phyloP scores from a whole-genome alignment of 345 rosid species.

The Toxicodendron radicans region DNA sequence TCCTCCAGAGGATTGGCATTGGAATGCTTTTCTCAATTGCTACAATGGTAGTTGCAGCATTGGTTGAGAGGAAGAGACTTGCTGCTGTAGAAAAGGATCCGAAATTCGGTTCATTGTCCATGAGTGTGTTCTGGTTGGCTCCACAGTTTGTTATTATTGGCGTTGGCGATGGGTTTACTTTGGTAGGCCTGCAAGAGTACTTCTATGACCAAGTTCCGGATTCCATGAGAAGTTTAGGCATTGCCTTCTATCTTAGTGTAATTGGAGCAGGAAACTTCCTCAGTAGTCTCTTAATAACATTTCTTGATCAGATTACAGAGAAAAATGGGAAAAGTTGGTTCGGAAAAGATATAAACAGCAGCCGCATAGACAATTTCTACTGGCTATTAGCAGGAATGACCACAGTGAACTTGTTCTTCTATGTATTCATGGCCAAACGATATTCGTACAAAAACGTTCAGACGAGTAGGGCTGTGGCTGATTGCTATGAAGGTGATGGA shows the following conservation, averaged over 20 bases:
- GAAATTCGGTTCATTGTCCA: slow-evolving; percentile 43
- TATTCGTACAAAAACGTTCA: slow-evolving; percentile 81
- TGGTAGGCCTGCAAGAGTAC: slow-evolving; percentile 92
- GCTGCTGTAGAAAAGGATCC: slow-evolving; percentile 32
- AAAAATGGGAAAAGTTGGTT: slow-evolving; percentile 61
- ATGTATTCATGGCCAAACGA: slow-evolving; percentile 52
- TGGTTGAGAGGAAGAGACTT: slow-evolving; percentile 69
- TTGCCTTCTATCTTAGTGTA: slow-evolving; percentile 84
- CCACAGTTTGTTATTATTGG: slow-evolving; percentile 80
- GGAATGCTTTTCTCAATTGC: slow-evolving; percentile 75
- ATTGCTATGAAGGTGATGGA: slow-evolving; percentile 46
- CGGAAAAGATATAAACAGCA: slow-evolving; percentile 75
- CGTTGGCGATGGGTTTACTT: slow-evolving; percentile 69
- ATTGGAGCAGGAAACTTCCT: slow-evolving; percentile 74
- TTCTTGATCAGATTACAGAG: slow-evolving; percentile 46
- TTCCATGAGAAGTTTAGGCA: slow-evolving; percentile 91
- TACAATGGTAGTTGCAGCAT: slow-evolving; percentile 68
- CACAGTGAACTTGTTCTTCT: slow-evolving; percentile 49
- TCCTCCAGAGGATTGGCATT: slow-evolving; percentile 87
- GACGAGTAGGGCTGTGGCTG: slow-evolving; percentile 58
- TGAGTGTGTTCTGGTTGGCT: slow-evolving; percentile 85
- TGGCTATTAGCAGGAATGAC: slow-evolving; percentile 64
- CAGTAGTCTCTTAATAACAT: slow-evolving; percentile 68
- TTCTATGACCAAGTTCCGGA: slow-evolving; percentile 97
- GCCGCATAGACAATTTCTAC: slow-evolving; percentile 75